Base-by-base conservation (phyloP, 352 stramenopile genomes). In the Phytophthora vignae region DNA sequence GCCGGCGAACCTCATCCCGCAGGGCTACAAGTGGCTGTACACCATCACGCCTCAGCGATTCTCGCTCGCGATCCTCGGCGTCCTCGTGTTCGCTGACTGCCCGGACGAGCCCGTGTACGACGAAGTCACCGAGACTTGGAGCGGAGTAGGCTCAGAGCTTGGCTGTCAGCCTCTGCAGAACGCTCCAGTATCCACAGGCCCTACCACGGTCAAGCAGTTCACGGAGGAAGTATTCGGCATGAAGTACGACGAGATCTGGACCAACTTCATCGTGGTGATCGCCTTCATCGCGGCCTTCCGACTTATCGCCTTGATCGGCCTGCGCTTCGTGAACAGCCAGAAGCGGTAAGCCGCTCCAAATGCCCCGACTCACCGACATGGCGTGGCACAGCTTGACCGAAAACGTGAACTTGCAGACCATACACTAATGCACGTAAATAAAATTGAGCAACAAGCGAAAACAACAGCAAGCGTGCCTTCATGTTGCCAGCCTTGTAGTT, bases 261-360 rank as follows among this genome's bases (percentile, higher is more conserved):
- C 27, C 6, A 81, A 84, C 57, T 80, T 87, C 42, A 33, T 60
- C 50, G 46, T 76, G 14, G 57, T 83, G 31, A 57, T 88, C n/a
- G 74, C 27, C 8, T 84, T 69, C 54, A 87, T 89, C 17, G 63
- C 70, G n/a, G 21, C 72, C 19, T 83, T 85, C 54, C 81, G 81
- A 1, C 6, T 89, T 0, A 54, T 91, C 5, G 83, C 68, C 2
- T 64, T 89, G 5, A 46, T 90, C 11, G 73, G 69, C 12, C 58
- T 89, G 64, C 77, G 78, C 27, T 89, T 83, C 19, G 61, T 91
- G 1, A 89, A 88, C 64, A 74, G 70, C 65, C 81, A 89, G 60
- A 83, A 81, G 56, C 55, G 75, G 22, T 84, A 83, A 76, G 22
- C 21, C 25, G 9, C 36, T n/a, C 29, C 7, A 33, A 33, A 33